These are phyloP conservation scores for Hypoxylon subgilvum DNA, from an alignment of 495 filamentous ascomycete genomes.

Conservation along the genomic window DNA sequence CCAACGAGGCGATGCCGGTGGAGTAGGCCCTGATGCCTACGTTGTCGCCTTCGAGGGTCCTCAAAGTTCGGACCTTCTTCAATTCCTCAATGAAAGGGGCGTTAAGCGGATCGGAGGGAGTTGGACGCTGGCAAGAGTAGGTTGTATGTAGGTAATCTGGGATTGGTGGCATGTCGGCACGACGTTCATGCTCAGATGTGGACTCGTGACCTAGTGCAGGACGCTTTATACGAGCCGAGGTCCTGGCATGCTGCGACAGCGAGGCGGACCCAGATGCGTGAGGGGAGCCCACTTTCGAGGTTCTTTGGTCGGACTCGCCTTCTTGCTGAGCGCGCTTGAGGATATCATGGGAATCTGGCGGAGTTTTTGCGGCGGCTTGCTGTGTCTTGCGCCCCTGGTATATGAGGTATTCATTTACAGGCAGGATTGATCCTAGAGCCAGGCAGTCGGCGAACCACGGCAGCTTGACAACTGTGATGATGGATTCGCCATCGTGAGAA, in stretches of 20 bases:
- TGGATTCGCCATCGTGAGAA: slow-evolving; percentile 41
- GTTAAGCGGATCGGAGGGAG: slow-evolving; percentile 74
- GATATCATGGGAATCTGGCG: slow-evolving; percentile 32
- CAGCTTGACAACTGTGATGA: slow-evolving; percentile 72
- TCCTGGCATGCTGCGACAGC: slow-evolving; percentile 24
- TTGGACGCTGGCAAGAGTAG: slow-evolving; percentile 83
- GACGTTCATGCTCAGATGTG: slow-evolving; percentile 72
- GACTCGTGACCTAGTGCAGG: slow-evolving; percentile 64
- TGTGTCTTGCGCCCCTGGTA: slow-evolving; percentile 63
- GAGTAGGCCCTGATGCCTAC: slow-evolving; percentile 89
- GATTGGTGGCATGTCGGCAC: slow-evolving; percentile 55
- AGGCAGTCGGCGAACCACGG: slow-evolving; percentile 76
- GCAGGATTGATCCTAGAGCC: slow-evolving; percentile 57
- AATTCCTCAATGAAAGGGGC: slow-evolving; percentile 76
- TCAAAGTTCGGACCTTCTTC: slow-evolving; percentile 72
- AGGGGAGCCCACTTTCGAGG: not conserved
- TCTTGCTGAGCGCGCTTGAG: slow-evolving; percentile 46
- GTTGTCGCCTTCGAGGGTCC: slow-evolving; percentile 72
- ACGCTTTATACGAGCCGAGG: slow-evolving; percentile 42
- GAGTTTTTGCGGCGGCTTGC: slow-evolving; percentile 17
- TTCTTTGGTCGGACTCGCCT: slow-evolving; percentile 13
- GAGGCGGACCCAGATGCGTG: slow-evolving; percentile 4
- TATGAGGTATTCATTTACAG: slow-evolving; percentile 66
- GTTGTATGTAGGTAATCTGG: slow-evolving; percentile 75
- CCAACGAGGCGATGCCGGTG: slow-evolving; percentile 79